phyloP scores from a whole-genome alignment of 306 rosid genomes.

The Fragaria nilgerrensis region DNA sequence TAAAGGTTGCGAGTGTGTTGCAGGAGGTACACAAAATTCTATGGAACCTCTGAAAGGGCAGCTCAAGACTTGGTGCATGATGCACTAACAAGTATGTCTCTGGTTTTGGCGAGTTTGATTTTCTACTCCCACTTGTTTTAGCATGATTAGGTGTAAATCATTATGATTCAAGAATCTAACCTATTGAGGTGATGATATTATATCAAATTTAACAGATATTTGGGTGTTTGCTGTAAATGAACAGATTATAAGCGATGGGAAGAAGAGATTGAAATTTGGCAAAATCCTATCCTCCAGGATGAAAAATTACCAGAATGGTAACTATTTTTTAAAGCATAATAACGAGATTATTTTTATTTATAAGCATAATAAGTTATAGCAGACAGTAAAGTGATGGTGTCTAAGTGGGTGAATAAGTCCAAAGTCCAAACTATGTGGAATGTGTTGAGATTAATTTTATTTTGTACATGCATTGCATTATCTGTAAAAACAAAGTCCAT shows the following conservation, averaged over 20 bases:
- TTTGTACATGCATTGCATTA: neutral
- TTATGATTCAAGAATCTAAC: neutral
- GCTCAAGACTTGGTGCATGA: slow-evolving; percentile 80
- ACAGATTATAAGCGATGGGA: slow-evolving; percentile 94
- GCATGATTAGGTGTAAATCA: neutral
- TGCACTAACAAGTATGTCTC: slow-evolving; percentile 73
- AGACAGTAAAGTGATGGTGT: neutral
- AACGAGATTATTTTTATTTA: slow-evolving; percentile 20
- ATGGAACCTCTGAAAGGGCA: slow-evolving; percentile 91
- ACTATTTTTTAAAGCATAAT: slow-evolving; percentile 19
- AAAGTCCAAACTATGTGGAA: neutral
- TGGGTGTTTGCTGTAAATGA: slow-evolving; percentile 6
- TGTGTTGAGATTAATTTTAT: neutral
- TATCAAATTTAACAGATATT: neutral
- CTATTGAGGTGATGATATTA: neutral
- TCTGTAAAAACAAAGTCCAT: neutral
- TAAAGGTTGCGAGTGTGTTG: slow-evolving; percentile 28
- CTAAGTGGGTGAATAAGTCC: slow-evolving; percentile 1
- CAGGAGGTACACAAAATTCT: slow-evolving; percentile 97
- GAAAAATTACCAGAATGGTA: slow-evolving; percentile 88
- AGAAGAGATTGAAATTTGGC: slow-evolving; percentile 96
- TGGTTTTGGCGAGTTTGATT: slow-evolving; percentile 14
- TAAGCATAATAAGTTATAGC: slow-evolving; percentile 2
- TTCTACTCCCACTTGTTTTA: slow-evolving; percentile 13
- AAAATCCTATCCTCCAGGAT: slow-evolving; percentile 77